Conservation (phyloP, 179 eudicot species). For the Spergularia azorica region DNA sequence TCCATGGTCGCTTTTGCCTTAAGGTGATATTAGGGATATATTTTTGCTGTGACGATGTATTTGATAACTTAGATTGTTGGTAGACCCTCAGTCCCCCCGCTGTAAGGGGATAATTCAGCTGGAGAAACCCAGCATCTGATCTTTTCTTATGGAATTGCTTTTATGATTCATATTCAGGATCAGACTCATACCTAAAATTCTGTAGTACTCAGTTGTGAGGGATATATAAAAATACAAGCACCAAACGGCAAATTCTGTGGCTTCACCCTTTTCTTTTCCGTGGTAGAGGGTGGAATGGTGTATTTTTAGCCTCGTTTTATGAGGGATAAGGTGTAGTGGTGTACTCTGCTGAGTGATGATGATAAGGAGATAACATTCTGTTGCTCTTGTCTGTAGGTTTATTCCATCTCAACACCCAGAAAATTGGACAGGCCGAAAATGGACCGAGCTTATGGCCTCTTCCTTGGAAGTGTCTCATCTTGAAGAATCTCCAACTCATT, state of each 20-base stretch:
- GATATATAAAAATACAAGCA: background rate
- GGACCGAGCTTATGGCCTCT: conserved; percentile 13
- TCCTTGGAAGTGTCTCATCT: conserved; percentile 19
- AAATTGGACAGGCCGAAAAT: conserved; percentile 18
- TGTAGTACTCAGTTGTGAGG: no score
- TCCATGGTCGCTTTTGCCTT: no score
- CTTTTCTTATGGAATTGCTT: no score
- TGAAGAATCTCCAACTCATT: conserved; percentile 20
- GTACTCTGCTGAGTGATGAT: background rate
- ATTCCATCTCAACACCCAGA: background rate
- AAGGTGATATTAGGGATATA: no score
- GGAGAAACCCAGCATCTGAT: no score
- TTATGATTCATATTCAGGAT: no score
- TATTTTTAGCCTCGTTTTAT: background rate
- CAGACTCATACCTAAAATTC: no score
- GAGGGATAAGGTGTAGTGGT: conserved; percentile 8
- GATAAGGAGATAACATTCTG: background rate
- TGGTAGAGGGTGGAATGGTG: no score
- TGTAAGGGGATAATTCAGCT: no score
- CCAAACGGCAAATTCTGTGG: background rate
- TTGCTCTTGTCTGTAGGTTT: conserved; percentile 20
- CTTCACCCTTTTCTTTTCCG: background rate
- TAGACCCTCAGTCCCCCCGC: no score
- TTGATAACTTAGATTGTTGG: no score
- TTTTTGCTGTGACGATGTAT: no score